Evolutionary conservation across 306 rosid genomes (phyloP), one percentile per base, ranked within the genome.

Genomic region (Senna tora): DNA sequence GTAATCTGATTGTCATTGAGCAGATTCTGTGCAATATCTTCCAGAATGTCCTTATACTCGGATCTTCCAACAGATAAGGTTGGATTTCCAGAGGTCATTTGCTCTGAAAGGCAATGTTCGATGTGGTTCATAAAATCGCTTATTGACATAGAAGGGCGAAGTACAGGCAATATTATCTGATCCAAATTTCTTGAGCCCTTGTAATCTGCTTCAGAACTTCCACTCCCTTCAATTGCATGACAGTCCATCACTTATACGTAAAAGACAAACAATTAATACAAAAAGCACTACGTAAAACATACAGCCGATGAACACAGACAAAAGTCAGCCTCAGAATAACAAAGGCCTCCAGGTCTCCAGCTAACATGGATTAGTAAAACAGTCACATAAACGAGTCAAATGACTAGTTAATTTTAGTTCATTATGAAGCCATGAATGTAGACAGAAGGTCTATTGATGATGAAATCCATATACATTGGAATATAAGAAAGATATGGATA

Each of bases 141-240:
- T 90, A 86, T 71, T 9, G 93, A 89, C 87, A 92, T 92, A 15
- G 97, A 89, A 15, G 88, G 83, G 58, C 70, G 86, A 41, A 92
- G 71, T 70, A 96, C 97, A 43, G 90, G 82, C n/a, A 89, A 65
- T 75, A 84, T 86, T 56, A 89, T 82, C 77, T 85, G 87, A 67
- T 86, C 90, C 89, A 84, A 86, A 72, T 79, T 84, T 77, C 74
- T 78, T 20, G 85, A 52, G 49, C 58, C 82, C 76, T 75, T 57
- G 16, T 83, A 84, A 67, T 84, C 82, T 28, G 70, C 79, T 85
- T 84, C 93, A 47, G 88, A 92, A 80, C 73, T 80, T 56, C 81
- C 84, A 77, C 78, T 84, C 54, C 84, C 93, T 77, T 89, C 96
- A 63, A 80, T 84, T 77, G 84, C 82, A 59, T 21, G 53, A 71